phyloP scores from a whole-genome alignment of 176 grass and related monocot genomes.

The Typha latifolia region DNA sequence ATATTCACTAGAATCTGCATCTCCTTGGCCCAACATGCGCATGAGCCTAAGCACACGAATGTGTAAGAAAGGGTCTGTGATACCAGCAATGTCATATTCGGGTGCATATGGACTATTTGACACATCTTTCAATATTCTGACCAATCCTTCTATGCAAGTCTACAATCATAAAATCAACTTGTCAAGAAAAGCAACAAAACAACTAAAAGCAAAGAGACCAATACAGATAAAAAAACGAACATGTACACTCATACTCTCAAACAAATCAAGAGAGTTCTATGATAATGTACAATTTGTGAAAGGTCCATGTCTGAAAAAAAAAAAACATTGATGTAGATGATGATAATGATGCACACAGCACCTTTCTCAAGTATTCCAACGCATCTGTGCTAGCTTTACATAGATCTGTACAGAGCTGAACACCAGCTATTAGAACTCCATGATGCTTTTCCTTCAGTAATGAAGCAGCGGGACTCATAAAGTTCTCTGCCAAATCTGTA shows the following conservation, averaged over 20 bases:
- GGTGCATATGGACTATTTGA: constrained; percentile 98
- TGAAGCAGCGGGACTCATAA: constrained; percentile 57
- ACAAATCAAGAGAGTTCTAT: background rate
- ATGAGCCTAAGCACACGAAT: constrained; percentile 85
- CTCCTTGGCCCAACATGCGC: constrained; percentile 59
- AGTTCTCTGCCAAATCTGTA: constrained; percentile 89
- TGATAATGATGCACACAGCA: constrained; percentile 18
- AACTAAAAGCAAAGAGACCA: constrained; percentile 2
- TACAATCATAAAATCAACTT: constrained; percentile 32
- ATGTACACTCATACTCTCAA: background rate
- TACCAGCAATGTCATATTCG: constrained; percentile 91
- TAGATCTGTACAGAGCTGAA: constrained; percentile 91
- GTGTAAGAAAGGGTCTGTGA: constrained; percentile 96
- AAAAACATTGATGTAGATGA: background rate
- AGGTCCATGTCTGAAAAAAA: background rate
- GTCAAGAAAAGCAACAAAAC: constrained; percentile 18
- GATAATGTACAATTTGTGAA: too few relatives aligned
- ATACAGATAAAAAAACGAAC: background rate
- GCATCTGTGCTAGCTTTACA: constrained; percentile 86
- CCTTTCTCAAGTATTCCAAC: constrained; percentile 78
- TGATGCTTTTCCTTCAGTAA: constrained; percentile 98
- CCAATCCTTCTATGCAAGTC: constrained; percentile 72
- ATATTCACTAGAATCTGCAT: constrained; percentile 78
- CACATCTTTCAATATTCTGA: constrained; percentile 84
- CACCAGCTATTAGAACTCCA: constrained; percentile 77